Percentiles rank a stretch among this genome's conserved stretches.
Conservation (phyloP, 1,139 yeast species). For the Geotrichum australiense region DNA sequence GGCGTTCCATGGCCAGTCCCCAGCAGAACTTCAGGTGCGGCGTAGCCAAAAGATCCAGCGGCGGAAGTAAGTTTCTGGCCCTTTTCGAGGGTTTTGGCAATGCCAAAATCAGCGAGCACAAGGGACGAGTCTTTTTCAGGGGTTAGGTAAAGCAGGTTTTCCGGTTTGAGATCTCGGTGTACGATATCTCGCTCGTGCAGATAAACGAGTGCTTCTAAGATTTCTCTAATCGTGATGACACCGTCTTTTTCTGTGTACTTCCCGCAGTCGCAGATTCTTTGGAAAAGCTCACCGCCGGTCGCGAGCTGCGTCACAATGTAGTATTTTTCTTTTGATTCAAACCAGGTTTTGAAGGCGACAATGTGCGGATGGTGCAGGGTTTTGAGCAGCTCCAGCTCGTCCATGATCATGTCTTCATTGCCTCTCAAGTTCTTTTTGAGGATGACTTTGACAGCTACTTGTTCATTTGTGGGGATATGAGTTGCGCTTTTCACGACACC, state of each 20-base stretch:
- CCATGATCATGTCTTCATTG: slow-evolving; percentile 61
- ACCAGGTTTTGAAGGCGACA: slow-evolving; percentile 80
- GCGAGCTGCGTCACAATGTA: slow-evolving; percentile 54
- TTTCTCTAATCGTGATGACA: slow-evolving; percentile 56
- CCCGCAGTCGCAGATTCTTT: slow-evolving; percentile 68
- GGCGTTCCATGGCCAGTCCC: slow-evolving; percentile 84
- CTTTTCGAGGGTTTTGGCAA: slow-evolving; percentile 62
- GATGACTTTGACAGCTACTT: slow-evolving; percentile 82
- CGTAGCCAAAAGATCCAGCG: slow-evolving; percentile 91
- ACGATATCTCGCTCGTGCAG: slow-evolving; percentile 71
- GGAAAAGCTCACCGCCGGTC: slow-evolving; percentile 88
- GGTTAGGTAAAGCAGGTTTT: slow-evolving; percentile 65
- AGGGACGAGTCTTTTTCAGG: slow-evolving; percentile 52
- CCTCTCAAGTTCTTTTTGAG: slow-evolving; percentile 76
- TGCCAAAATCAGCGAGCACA: slow-evolving; percentile 89
- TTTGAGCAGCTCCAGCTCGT: slow-evolving; percentile 64
- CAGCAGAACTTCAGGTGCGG: slow-evolving; percentile 83
- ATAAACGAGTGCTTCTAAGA: slow-evolving; percentile 66
- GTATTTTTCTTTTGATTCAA: slow-evolving; percentile 60
- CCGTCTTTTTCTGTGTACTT: slow-evolving; percentile 84
- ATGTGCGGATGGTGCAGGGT: slow-evolving; percentile 71
- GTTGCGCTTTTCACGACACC: slow-evolving; percentile 82
- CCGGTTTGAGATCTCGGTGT: slow-evolving; percentile 89
- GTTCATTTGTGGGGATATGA: slow-evolving; percentile 49
- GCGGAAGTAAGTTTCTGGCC: slow-evolving; percentile 65